Evolutionary conservation across 208 protist species (phyloP).

Genomic region (Trypanosoma brucei): DNA sequence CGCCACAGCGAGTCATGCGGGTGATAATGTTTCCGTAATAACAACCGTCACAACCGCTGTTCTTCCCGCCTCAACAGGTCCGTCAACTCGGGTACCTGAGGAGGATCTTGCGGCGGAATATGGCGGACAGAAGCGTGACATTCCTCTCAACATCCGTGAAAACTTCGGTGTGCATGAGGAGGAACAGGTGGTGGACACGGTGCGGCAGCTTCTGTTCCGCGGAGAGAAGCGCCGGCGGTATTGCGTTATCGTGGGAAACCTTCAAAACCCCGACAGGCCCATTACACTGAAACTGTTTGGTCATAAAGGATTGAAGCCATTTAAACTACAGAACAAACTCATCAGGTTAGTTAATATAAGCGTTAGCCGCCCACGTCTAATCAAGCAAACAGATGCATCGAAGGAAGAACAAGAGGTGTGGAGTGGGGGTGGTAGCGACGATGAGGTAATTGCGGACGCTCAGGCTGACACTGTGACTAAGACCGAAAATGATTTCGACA

Average conservation of each 20-base stretch:
- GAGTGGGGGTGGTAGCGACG: slow-evolving; percentile 7
- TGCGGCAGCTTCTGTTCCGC: slow-evolving; percentile 73
- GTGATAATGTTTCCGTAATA: slow-evolving; percentile 42
- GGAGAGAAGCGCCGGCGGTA: slow-evolving; percentile 81
- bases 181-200: slow-evolving; percentile 49
- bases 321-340: slow-evolving; percentile 80
- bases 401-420: slow-evolving; percentile 7
- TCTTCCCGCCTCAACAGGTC: slow-evolving; percentile 32
- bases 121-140: slow-evolving; percentile 42
- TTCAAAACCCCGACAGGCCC: slow-evolving; percentile 46
- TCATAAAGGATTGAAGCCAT: slow-evolving; percentile 75
- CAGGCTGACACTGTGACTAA: not conserved
- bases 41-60: slow-evolving; percentile 48
- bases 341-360: slow-evolving; percentile 83
- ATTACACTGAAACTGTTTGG: slow-evolving; percentile 80
- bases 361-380: slow-evolving; percentile 51
- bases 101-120: slow-evolving; percentile 35
- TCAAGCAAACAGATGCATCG: slow-evolving; percentile 23
- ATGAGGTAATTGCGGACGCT: not conserved
- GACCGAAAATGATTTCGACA: too few species aligned
- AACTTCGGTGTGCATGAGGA: slow-evolving; percentile 38
- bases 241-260: slow-evolving; percentile 75
- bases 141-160: slow-evolving; percentile 42
- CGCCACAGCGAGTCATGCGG: not conserved
- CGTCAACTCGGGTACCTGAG: slow-evolving; percentile 22